Conservation (phyloP, 2,329 filamentous ascomycete genomes). For the Xenosphaeropsis pyriputrescens region DNA sequence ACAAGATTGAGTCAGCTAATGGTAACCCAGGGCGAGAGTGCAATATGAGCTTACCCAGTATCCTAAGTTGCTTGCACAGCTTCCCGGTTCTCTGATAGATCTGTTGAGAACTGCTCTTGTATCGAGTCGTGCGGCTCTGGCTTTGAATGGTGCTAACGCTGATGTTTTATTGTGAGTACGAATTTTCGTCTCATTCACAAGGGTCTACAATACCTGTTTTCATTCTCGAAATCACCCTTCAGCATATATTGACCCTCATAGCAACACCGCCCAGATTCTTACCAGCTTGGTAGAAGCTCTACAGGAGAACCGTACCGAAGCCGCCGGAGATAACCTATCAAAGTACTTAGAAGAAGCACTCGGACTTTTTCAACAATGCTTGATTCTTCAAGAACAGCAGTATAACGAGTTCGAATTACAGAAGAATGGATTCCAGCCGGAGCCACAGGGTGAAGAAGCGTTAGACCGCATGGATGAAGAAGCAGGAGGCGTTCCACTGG, state of each 20-base stretch:
- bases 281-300: slow-evolving; percentile 48
- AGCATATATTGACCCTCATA: slow-evolving; percentile 6
- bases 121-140: slow-evolving; percentile 47
- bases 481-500: slow-evolving; percentile 5
- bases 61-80: slow-evolving; percentile 39
- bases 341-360: slow-evolving; percentile 42
- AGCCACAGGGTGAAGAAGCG: slow-evolving; percentile 22
- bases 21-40: slow-evolving; percentile 39
- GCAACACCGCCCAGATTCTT: slow-evolving; percentile 55
- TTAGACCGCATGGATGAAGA: slow-evolving; percentile 3
- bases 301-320: slow-evolving; percentile 30
- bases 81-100: slow-evolving; percentile 36
- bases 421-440: slow-evolving; percentile 16
- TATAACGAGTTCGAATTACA: slow-evolving; percentile 26
- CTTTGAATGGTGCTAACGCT: slow-evolving; percentile 44
- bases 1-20: slow-evolving; percentile 3
- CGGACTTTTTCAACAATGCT: slow-evolving; percentile 40
- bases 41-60: slow-evolving; percentile 58
- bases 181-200: not conserved
- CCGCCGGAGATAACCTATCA: slow-evolving; percentile 26
- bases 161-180: slow-evolving; percentile 43
- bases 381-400: slow-evolving; percentile 33
- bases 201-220: not conserved
- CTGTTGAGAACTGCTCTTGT: slow-evolving; percentile 43
- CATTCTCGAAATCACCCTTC: not conserved